These are phyloP conservation scores for Monosporozyma yasuniensis DNA, from an alignment of 805 yeast species.

Conservation along the genomic window DNA sequence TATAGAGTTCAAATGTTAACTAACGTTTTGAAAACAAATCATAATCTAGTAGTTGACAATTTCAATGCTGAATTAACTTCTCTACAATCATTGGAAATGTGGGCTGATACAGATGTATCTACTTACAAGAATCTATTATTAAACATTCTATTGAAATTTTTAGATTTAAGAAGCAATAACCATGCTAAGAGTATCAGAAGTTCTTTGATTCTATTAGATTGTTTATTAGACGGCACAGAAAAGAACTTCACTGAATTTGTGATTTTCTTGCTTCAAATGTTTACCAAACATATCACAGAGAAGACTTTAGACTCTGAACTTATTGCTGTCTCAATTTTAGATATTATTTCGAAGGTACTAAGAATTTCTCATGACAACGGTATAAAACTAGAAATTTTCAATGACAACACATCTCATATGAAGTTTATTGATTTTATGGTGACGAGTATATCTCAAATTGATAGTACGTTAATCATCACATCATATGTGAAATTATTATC, in stretches of 20 bases:
- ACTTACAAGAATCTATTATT: conserved; percentile 53
- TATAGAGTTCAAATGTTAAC: conserved; percentile 51
- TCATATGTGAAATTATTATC: conserved; percentile 38
- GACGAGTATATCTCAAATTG: conserved; percentile 39
- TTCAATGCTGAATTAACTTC: conserved; percentile 53
- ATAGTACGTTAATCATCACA: conserved; percentile 31
- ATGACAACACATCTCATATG: conserved; percentile 24
- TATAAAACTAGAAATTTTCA: conserved; percentile 26
- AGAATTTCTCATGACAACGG: conserved; percentile 26
- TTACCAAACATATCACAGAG: conserved; percentile 23
- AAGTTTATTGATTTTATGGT: conserved; percentile 39
- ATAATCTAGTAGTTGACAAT: conserved; percentile 35
- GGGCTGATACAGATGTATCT: conserved; percentile 39
- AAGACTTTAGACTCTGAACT: conserved; percentile 22
- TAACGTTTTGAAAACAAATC: conserved; percentile 42
- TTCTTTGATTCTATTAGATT: conserved; percentile 37
- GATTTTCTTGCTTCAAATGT: conserved; percentile 33
- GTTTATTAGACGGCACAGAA: conserved; percentile 51
- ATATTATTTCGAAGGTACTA: conserved; percentile 27
- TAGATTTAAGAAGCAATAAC: conserved; percentile 29
- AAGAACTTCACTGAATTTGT: conserved; percentile 40
- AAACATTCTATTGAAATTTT: conserved; percentile 38
- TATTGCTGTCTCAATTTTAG: conserved; percentile 27
- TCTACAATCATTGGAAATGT: conserved; percentile 30
- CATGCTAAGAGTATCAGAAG: conserved; percentile 35